A percentile compares a stretch with the other conserved stretches of the same genome.
Evolutionary conservation across 805 yeast species (phyloP).

Genomic region (Starmerella apis): DNA sequence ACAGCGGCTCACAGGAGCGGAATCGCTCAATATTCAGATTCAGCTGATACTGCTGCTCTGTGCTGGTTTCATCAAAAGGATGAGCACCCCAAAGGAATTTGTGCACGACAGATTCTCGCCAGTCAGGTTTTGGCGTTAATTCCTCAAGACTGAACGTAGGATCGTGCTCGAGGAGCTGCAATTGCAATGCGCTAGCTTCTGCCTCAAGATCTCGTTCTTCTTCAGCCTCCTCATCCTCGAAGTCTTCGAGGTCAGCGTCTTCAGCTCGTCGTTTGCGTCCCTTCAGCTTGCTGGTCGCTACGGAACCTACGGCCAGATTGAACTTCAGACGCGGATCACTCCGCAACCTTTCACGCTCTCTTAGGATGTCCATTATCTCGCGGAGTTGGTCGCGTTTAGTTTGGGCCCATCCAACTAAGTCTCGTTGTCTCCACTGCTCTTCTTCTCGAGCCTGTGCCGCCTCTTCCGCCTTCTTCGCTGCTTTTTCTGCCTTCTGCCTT

Average conservation of each 20-base stretch:
- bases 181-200: slow-evolving; percentile 44
- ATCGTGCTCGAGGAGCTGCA: slow-evolving; percentile 66
- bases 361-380: slow-evolving; percentile 47
- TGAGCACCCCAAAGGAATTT: slow-evolving; percentile 83
- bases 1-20: slow-evolving; percentile 80
- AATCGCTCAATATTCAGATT: slow-evolving; percentile 86
- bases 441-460: slow-evolving; percentile 58
- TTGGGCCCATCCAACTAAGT: slow-evolving; percentile 70
- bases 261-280: slow-evolving; percentile 43
- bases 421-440: slow-evolving; percentile 62
- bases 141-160: slow-evolving; percentile 80
- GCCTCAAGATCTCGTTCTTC: slow-evolving; percentile 57
- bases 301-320: slow-evolving; percentile 11
- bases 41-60: slow-evolving; percentile 81
- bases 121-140: slow-evolving; percentile 68
- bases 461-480: slow-evolving; percentile 47
- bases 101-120: slow-evolving; percentile 72
- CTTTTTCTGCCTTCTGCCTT: slow-evolving; percentile 70
- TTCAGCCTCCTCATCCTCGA: slow-evolving; percentile 50
- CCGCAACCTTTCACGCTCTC: slow-evolving; percentile 57
- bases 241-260: slow-evolving; percentile 23
- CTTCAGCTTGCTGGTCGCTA: slow-evolving; percentile 18
- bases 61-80: slow-evolving; percentile 68
- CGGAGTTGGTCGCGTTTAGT: slow-evolving; percentile 55
- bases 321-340: slow-evolving; percentile 46